Percentiles rank a stretch among this genome's conserved stretches.
phyloP scores from a whole-genome alignment of 176 grass and related monocot genomes.

The Dactylis glomerata region DNA sequence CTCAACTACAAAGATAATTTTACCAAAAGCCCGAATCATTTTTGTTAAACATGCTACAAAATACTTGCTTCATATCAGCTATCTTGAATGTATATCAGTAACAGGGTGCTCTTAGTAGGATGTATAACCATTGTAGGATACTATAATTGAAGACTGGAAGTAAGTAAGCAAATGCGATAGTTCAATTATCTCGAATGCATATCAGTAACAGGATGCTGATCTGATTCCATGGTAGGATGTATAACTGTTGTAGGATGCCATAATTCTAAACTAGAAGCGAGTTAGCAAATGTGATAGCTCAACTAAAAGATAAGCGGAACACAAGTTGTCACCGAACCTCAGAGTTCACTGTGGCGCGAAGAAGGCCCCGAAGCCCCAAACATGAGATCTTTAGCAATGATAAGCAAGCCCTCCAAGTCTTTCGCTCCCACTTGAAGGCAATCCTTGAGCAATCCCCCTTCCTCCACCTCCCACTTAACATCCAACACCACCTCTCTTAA shows the following conservation, averaged over 20 bases:
- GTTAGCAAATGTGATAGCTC: slow-evolving; percentile 8
- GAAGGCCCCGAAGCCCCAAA: slow-evolving; percentile 40
- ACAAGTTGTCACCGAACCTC: slow-evolving; percentile 25
- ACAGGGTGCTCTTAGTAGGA: background rate
- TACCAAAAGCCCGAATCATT: background rate
- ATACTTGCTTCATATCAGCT: slow-evolving; percentile 1
- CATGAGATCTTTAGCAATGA: slow-evolving; percentile 71
- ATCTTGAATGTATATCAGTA: background rate
- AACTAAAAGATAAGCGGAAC: background rate
- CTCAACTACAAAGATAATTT: background rate
- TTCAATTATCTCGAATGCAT: background rate
- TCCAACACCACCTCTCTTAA: slow-evolving; percentile 73
- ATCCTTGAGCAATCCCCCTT: slow-evolving; percentile 79
- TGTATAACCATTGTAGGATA: background rate
- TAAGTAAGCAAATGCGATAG: slow-evolving; percentile 7
- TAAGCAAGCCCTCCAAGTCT: slow-evolving; percentile 73
- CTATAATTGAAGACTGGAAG: slow-evolving; percentile 1
- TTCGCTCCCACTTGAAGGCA: slow-evolving; percentile 66
- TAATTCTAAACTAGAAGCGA: slow-evolving; percentile 2
- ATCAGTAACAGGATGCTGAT: background rate
- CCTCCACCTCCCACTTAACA: slow-evolving; percentile 76
- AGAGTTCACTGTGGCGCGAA: slow-evolving; percentile 52
- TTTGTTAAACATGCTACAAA: background rate
- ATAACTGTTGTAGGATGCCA: background rate
- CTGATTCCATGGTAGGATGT: background rate